Evolutionary conservation across 805 yeast species (phyloP).

Genomic region (Metschnikowia cubensis): DNA sequence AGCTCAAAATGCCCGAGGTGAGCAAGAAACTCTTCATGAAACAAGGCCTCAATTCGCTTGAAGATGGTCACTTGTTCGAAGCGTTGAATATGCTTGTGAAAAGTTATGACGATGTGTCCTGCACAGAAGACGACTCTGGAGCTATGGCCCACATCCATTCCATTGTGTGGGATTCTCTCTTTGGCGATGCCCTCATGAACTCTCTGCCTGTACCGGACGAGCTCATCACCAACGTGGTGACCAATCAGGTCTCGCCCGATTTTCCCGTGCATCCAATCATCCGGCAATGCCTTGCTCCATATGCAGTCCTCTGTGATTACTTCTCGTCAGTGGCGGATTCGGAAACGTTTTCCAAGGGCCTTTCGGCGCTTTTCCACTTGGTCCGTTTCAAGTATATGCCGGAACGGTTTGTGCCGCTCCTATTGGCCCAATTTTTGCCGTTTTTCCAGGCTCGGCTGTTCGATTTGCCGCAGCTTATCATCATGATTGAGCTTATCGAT

Average conservation of each 20-base stretch:
- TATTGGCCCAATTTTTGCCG: slow-evolving; percentile 47
- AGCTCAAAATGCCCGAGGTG: slow-evolving; percentile 55
- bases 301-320: slow-evolving; percentile 57
- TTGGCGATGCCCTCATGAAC: slow-evolving; percentile 54
- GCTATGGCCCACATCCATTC: slow-evolving; percentile 45
- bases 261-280: slow-evolving; percentile 50
- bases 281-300: slow-evolving; percentile 68
- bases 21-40: slow-evolving; percentile 51
- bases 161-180: slow-evolving; percentile 55
- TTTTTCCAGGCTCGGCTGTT: slow-evolving; percentile 24
- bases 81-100: slow-evolving; percentile 61
- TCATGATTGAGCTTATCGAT: slow-evolving; percentile 36
- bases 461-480: slow-evolving; percentile 19
- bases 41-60: slow-evolving; percentile 45
- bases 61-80: slow-evolving; percentile 56
- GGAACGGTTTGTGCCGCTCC: slow-evolving; percentile 43
- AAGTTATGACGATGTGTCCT: slow-evolving; percentile 46
- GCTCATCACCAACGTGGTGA: slow-evolving; percentile 48
- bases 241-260: slow-evolving; percentile 28
- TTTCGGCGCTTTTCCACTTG: slow-evolving; percentile 49
- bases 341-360: slow-evolving; percentile 16
- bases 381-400: slow-evolving; percentile 43
- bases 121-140: slow-evolving; percentile 17
- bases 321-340: slow-evolving; percentile 27
- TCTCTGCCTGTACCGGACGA: slow-evolving; percentile 55